Evolutionary conservation across 257 asterid species (phyloP), one percentile per base, ranked within the genome.

Genomic region (Osmanthus fragrans): DNA sequence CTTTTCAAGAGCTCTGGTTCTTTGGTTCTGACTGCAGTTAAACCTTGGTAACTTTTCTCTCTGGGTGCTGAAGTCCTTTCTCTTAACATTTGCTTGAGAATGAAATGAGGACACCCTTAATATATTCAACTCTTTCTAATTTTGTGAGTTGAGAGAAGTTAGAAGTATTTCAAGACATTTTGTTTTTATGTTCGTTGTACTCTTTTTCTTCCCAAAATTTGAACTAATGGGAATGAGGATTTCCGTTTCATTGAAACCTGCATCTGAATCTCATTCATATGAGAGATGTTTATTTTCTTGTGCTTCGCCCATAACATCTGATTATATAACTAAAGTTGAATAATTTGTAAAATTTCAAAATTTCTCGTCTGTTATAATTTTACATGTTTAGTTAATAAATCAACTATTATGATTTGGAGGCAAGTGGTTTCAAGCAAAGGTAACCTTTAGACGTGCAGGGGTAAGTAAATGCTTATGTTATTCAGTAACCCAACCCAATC

Each of bases 1-100:
- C 72, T 71, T 74, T 80, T 72, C 51, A 65, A 51, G 40, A 70
- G 63, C 76, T 73, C 45, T 73, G 21, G 58, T 42, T 72, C 30
- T 64, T 23, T 73, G 73, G 68, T 77, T 79, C 56, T 32, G 80
- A 58, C 21, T 60, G 54, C 30, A n/a, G 77, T 32, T 84, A 70
- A 21, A 73, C 72, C 70, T 34, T 29, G 54, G 36, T 69, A 69
- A 13, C 65, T 74, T 75, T 60, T 64, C 58, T 39, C 39, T 47
- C 56, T 54, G 49, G 56, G 69, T 25, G 34, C 11, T 63, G 25
- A 63, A 67, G 67, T 30, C 45, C 25, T 12, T 12, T 9, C 9
- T 9, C 42, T 21, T 36, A 56, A 54, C 7, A 23, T 63, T 34
- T 54, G 9, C 47, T 69, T 60, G 74, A 72, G 37, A 65, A 73